These are phyloP conservation scores for Nicotiana undulata DNA, from an alignment of 257 asterid species.

Conservation along the genomic window DNA sequence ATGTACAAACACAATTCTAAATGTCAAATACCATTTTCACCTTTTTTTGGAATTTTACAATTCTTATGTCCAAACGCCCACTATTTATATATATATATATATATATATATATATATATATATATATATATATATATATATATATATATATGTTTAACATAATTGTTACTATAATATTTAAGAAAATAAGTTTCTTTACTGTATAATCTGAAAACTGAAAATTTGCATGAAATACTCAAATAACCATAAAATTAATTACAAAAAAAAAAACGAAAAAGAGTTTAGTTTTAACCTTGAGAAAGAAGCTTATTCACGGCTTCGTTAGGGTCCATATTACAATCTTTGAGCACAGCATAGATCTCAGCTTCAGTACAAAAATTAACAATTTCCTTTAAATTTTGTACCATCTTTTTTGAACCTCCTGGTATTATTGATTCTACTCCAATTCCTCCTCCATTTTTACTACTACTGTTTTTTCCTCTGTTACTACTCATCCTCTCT, in stretches of 20 bases:
- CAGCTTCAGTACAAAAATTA: conserved; percentile 55
- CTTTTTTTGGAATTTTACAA: too few relatives aligned
- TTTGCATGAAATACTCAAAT: background rate
- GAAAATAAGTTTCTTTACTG: background rate
- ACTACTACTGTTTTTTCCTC: conserved; percentile 1
- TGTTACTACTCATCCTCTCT: conserved; percentile 3
- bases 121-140: too few relatives aligned
- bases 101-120: too few relatives aligned
- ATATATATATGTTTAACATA: too few relatives aligned
- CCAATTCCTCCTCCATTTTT: conserved; percentile 6
- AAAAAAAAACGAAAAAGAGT: background rate
- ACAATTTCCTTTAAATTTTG: conserved; percentile 86
- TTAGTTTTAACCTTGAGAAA: conserved; percentile 48
- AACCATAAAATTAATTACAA: background rate
- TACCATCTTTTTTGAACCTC: conserved; percentile 64
- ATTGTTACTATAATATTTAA: too few relatives aligned
- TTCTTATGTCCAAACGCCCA: too few relatives aligned
- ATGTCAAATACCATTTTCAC: too few relatives aligned
- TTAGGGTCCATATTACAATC: conserved; percentile 97
- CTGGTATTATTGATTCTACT: conserved; percentile 36
- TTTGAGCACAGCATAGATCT: conserved; percentile 83
- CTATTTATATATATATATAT: too few relatives aligned
- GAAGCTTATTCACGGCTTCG: conserved; percentile 73
- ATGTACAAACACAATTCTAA: too few relatives aligned
- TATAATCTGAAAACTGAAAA: background rate